Percentiles rank a stretch among this genome's conserved stretches.
phyloP scores from a whole-genome alignment of 371 early-diverging fungal genomes.

The Syncephalastrum contaminatum region DNA sequence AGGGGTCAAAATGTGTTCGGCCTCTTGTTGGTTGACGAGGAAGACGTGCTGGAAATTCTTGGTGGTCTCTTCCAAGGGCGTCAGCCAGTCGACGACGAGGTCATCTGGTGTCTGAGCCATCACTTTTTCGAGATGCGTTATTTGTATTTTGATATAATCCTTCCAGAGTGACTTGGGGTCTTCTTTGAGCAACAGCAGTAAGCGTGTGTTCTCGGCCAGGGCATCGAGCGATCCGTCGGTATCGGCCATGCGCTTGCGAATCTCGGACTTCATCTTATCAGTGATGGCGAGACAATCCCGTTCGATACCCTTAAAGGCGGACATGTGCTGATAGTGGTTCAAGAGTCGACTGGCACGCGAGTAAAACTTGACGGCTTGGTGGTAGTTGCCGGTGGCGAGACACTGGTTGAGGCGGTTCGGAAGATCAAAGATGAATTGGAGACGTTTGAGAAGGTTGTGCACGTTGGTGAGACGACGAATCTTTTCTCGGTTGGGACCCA shows the following conservation, averaged over 20 bases:
- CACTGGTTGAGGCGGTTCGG: slow-evolving; percentile 71
- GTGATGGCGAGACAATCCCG: slow-evolving; percentile 76
- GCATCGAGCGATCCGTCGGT: slow-evolving; percentile 22
- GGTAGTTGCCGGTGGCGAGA: slow-evolving; percentile 56
- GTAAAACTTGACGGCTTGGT: slow-evolving; percentile 78
- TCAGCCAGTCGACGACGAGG: background rate
- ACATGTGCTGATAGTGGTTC: slow-evolving; percentile 69
- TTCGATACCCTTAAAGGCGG: slow-evolving; percentile 76
- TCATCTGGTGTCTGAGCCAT: background rate
- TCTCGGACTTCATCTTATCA: slow-evolving; percentile 57
- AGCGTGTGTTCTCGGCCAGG: slow-evolving; percentile 53
- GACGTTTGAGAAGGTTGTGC: slow-evolving; percentile 71
- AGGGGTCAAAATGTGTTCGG: no score
- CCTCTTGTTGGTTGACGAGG: no score
- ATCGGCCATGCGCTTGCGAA: slow-evolving; percentile 38
- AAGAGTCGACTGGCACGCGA: slow-evolving; percentile 70
- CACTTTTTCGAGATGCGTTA: slow-evolving; percentile 16
- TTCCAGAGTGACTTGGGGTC: slow-evolving; percentile 42
- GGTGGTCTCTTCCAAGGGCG: no score
- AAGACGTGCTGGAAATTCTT: no score
- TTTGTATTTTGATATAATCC: slow-evolving; percentile 53
- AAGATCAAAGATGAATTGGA: slow-evolving; percentile 86
- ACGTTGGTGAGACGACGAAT: slow-evolving; percentile 76
- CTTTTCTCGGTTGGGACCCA: slow-evolving; percentile 67
- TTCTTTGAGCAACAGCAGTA: slow-evolving; percentile 63